phyloP scores from a whole-genome alignment of 768 basidiomycete genomes.

The Grammothele lineata region DNA sequence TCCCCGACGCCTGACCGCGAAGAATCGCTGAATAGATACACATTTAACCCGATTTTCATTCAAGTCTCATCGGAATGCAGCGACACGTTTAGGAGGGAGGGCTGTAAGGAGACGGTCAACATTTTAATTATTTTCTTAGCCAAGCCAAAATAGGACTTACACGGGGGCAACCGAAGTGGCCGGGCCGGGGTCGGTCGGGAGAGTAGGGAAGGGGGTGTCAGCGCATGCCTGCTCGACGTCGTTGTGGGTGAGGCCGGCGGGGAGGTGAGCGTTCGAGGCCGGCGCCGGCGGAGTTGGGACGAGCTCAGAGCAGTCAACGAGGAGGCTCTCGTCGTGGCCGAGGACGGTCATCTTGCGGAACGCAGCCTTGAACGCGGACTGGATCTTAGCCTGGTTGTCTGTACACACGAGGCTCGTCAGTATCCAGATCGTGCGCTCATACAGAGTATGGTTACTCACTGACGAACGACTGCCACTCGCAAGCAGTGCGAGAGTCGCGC shows the following conservation, averaged over 20 bases:
- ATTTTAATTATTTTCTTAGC: no score
- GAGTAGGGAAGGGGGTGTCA: slow-evolving; percentile 18
- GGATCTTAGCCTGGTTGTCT: slow-evolving; percentile 26
- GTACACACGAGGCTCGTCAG: no score
- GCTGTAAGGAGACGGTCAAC: not conserved
- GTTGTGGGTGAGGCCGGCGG: slow-evolving; percentile 19
- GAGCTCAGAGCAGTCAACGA: slow-evolving; percentile 18
- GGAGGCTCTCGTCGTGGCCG: slow-evolving; percentile 20
- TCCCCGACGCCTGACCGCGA: no score
- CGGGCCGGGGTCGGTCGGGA: slow-evolving; percentile 28
- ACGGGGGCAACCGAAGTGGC: slow-evolving; percentile 29
- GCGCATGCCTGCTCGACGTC: slow-evolving; percentile 23
- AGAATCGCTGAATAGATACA: no score
- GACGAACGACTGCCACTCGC: slow-evolving; percentile 31
- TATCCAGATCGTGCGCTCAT: not conserved
- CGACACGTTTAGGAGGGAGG: slow-evolving; percentile 7
- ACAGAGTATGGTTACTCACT: slow-evolving; percentile 7
- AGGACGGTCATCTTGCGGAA: slow-evolving; percentile 29
- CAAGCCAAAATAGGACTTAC: no score
- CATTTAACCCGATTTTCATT: no score
- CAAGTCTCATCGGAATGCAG: no score
- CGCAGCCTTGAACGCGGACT: slow-evolving; percentile 22
- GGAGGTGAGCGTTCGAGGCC: slow-evolving; percentile 16
- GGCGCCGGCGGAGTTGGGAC: slow-evolving; percentile 12
- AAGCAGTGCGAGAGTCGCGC: slow-evolving; percentile 31